A percentile compares a stretch with the other conserved stretches of the same genome.
Evolutionary conservation across 2,329 filamentous ascomycete species (phyloP).

Genomic region (Fusarium armeniacum): DNA sequence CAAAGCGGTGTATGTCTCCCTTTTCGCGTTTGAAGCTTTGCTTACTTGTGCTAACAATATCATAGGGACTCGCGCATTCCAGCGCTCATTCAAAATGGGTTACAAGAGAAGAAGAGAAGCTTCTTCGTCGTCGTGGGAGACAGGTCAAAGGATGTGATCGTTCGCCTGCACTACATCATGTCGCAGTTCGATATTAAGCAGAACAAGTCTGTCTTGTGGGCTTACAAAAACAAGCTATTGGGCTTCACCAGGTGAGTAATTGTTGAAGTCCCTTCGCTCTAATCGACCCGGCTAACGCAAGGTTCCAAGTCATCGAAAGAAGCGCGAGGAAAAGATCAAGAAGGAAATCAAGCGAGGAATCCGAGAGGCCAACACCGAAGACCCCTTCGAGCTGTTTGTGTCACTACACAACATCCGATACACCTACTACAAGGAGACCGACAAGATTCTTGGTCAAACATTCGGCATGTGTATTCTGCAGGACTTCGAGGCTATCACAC

Average conservation of each 20-base stretch:
- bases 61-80: slow-evolving; percentile 88
- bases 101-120: slow-evolving; percentile 96
- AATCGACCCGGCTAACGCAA: slow-evolving; percentile 38
- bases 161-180: slow-evolving; percentile 93
- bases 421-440: slow-evolving; percentile 99
- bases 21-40: accelerated
- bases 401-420: slow-evolving; percentile 98
- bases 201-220: slow-evolving; percentile 94
- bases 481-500: slow-evolving; percentile 97
- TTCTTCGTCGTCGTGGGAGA: slow-evolving; percentile 97
- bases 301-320: slow-evolving; percentile 84
- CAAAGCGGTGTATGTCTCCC: slow-evolving; percentile 65
- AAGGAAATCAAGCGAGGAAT: slow-evolving; percentile 97
- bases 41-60: slow-evolving; percentile 19
- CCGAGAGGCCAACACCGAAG: slow-evolving; percentile 90
- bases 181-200: slow-evolving; percentile 90
- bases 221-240: slow-evolving; percentile 97
- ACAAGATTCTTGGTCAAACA: slow-evolving; percentile 97
- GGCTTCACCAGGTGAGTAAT: slow-evolving; percentile 81
- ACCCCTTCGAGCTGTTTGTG: slow-evolving; percentile 97
- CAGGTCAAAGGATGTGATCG: slow-evolving; percentile 94
- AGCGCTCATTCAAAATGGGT: slow-evolving; percentile 89
- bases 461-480: slow-evolving; percentile 99
- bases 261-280: neutral
- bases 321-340: slow-evolving; percentile 98